Base-by-base conservation (phyloP, 2,329 filamentous ascomycete species). In the Pseudogymnoascus sp. region DNA sequence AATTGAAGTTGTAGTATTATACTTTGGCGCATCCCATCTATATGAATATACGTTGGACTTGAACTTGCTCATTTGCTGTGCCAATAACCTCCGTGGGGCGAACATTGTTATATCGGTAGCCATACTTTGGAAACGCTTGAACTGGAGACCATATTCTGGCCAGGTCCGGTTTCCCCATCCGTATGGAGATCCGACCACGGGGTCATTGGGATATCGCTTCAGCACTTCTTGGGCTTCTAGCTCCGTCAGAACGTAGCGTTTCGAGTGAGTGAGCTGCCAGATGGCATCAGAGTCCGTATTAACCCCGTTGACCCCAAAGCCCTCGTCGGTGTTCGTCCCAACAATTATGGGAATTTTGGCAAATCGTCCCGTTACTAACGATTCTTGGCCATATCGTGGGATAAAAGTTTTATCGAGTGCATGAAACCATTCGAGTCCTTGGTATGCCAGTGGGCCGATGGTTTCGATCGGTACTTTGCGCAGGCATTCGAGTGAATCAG, bases 261-360 rank as follows among this genome's bases (percentile, higher is more conserved):
- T 43, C 20, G 36, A 41, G 12, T 33, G 36, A 9, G 58, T 37
- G 12, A 33, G 38, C 16, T 37, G 85, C 81, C 57, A 6, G 25
- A 54, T 11, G 30, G 43, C 43, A 54, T 82, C 76, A 14, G 73
- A 77, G 9, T 77, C 80, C 0, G 78, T 82, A 67, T 85, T 79
- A 63, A 86, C 78, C 18, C 59, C 3, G 4, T 25, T 57, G 12
- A 78, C 77, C 0, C 76, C 79, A 28, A 67, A 65, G 4, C 70
- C 72, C 61, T 74, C 72, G 18, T 74, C 72, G 6, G 67, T 67
- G 61, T 75, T 77, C 8, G 70, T 64, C 4, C 75, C 75, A 28
- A 73, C 70, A 0, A 77, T 76, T 39, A 88, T 79, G 0, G 74
- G 74, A 0, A 76, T 70, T 59, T 70, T 68, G 43, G 69, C 67